Percentiles rank a stretch among this genome's conserved stretches.
Evolutionary conservation across 2,329 filamentous ascomycete species (phyloP).

Genomic region (Aureobasidium zeae): DNA sequence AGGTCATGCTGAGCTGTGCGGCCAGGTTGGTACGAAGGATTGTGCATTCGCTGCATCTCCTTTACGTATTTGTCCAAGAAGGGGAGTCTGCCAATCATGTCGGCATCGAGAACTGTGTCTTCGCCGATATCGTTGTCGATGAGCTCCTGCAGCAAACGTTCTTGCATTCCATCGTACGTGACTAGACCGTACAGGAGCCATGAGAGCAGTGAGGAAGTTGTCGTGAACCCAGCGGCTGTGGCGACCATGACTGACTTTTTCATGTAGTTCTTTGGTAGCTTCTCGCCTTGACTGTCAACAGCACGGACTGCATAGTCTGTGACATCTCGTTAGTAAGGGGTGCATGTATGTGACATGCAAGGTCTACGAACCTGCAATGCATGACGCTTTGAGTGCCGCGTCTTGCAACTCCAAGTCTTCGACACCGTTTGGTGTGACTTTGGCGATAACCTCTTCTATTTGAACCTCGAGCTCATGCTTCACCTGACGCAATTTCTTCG

Average conservation of each 20-base stretch:
- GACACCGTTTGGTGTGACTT: slow-evolving; percentile 28
- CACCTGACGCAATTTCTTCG: slow-evolving; percentile 34
- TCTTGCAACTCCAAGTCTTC: slow-evolving; percentile 31
- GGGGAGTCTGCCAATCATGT: slow-evolving; percentile 34
- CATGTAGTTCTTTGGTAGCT: slow-evolving; percentile 39
- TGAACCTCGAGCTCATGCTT: slow-evolving; percentile 29
- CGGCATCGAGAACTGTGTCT: slow-evolving; percentile 29
- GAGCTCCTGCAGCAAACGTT: slow-evolving; percentile 49
- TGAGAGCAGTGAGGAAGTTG: slow-evolving; percentile 48
- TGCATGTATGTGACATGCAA: neutral
- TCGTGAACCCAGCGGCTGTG: slow-evolving; percentile 52
- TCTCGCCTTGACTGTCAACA: slow-evolving; percentile 45
- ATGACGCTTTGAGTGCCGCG: slow-evolving; percentile 29
- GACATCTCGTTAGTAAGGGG: neutral
- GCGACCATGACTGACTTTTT: slow-evolving; percentile 41
- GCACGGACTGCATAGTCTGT: slow-evolving; percentile 46
- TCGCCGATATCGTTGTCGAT: slow-evolving; percentile 33
- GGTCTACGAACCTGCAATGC: slow-evolving; percentile 20
- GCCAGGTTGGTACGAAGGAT: slow-evolving; percentile 52
- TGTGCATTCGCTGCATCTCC: slow-evolving; percentile 52
- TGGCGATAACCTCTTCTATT: slow-evolving; percentile 33
- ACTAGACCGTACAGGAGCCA: slow-evolving; percentile 50
- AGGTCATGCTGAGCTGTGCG: slow-evolving; percentile 49
- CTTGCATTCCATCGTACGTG: slow-evolving; percentile 47
- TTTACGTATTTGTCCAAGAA: slow-evolving; percentile 53